Evolutionary conservation across 2,329 filamentous ascomycete species (phyloP).

Genomic region (Pestalotiopsis fici): DNA sequence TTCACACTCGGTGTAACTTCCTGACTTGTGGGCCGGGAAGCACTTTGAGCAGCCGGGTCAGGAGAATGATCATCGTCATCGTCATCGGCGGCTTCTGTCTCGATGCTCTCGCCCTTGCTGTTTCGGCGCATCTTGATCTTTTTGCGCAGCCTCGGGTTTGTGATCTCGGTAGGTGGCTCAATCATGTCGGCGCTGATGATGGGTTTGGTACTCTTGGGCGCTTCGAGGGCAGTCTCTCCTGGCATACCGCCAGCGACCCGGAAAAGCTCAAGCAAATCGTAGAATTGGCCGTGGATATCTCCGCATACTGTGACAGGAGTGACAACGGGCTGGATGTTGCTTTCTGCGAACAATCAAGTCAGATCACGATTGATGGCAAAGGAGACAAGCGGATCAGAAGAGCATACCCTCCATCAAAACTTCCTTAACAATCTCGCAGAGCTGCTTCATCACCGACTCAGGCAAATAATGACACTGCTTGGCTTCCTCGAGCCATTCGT

Average conservation of each 20-base stretch:
- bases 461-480: constrained; percentile 97
- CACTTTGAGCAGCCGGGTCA: constrained; percentile 5
- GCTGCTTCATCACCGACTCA: constrained; percentile 95
- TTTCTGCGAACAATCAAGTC: constrained; percentile 59
- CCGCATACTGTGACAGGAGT: constrained; percentile 97
- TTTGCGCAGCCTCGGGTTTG: constrained; percentile 81
- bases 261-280: constrained; percentile 95
- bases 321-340: constrained; percentile 96
- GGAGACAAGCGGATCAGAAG: background rate
- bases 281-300: constrained; percentile 98
- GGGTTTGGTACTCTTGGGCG: constrained; percentile 67
- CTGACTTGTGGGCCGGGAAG: constrained; percentile 27
- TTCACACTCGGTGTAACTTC: constrained; percentile 18
- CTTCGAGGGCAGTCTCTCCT: constrained; percentile 71
- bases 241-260: constrained; percentile 96
- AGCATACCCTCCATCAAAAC: constrained; percentile 90
- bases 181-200: constrained; percentile 90
- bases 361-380: background rate
- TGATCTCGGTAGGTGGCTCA: constrained; percentile 87
- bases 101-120: constrained; percentile 50
- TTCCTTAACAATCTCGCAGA: constrained; percentile 98
- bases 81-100: constrained; percentile 49
- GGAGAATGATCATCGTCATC: constrained; percentile 38
- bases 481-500: constrained; percentile 95
- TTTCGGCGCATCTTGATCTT: constrained; percentile 70